phyloP scores from a whole-genome alignment of 768 basidiomycete genomes.

The Cyclocybe aegerita region DNA sequence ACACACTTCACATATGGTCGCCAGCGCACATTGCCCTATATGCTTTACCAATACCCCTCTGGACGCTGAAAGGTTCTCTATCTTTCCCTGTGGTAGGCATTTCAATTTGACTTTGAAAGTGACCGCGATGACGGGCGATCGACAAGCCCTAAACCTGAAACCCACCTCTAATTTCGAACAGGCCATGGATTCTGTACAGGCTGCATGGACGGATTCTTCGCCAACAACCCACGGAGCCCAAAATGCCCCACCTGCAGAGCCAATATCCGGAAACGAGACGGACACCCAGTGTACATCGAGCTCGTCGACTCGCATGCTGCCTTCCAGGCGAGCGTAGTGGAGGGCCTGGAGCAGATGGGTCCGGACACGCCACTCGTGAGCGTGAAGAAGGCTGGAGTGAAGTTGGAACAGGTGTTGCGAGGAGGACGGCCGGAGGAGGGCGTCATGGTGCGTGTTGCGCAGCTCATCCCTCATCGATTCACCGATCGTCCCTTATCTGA shows the following conservation, averaged over 20 bases:
- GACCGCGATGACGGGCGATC: neutral
- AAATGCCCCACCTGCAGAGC: conserved; percentile 25
- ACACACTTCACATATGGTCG: conserved; percentile 12
- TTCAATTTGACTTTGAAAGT: neutral
- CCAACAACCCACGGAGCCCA: conserved; percentile 8
- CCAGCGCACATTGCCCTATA: conserved; percentile 20
- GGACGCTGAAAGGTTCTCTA: conserved; percentile 21
- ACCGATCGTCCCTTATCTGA: neutral
- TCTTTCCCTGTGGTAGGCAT: conserved; percentile 36
- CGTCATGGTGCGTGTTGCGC: conserved; percentile 25
- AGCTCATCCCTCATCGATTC: neutral
- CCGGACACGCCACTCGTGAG: conserved; percentile 30
- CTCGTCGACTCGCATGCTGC: conserved; percentile 24
- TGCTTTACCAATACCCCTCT: conserved; percentile 25
- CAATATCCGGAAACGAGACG: conserved; percentile 18
- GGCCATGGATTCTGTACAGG: conserved; percentile 42
- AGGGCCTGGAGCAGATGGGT: conserved; percentile 35
- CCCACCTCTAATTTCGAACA: conserved; percentile 6
- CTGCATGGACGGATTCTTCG: conserved; percentile 29
- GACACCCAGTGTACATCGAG: conserved; percentile 26
- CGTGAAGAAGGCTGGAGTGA: conserved; percentile 33
- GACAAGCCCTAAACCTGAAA: neutral
- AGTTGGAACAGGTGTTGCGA: conserved; percentile 29
- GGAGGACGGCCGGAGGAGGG: conserved; percentile 20
- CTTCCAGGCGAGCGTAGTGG: conserved; percentile 22